These are phyloP conservation scores for Fusarium avenaceum DNA, from an alignment of 2,329 filamentous ascomycete species.

Conservation along the genomic window DNA sequence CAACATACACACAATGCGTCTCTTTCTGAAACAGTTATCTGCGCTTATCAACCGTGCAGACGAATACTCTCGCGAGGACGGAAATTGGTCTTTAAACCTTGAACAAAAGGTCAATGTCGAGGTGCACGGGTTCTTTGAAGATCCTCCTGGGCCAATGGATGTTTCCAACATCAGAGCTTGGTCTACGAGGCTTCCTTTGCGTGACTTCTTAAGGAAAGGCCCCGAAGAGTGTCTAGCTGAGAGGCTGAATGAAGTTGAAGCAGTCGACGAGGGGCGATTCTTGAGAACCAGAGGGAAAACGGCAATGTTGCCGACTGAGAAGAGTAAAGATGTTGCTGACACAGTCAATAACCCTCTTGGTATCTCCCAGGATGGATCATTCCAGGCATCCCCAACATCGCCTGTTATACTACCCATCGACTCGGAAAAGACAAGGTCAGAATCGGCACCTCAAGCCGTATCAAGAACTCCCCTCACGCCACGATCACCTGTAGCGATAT, in stretches of 20 bases:
- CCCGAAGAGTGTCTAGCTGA: slow-evolving; percentile 68
- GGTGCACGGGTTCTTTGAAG: slow-evolving; percentile 70
- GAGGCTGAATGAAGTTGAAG: slow-evolving; percentile 60
- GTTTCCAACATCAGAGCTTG: slow-evolving; percentile 63
- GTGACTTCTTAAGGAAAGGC: slow-evolving; percentile 68
- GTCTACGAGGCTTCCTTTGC: slow-evolving; percentile 64
- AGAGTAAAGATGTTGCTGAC: slow-evolving; percentile 15
- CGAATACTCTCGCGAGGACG: slow-evolving; percentile 46
- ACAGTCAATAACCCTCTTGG: slow-evolving; percentile 52
- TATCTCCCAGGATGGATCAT: slow-evolving; percentile 48
- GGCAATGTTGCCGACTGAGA: slow-evolving; percentile 34
- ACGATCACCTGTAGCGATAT: slow-evolving; percentile 44
- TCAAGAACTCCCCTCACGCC: slow-evolving; percentile 43
- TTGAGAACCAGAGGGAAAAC: slow-evolving; percentile 50
- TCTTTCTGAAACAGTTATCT: slow-evolving; percentile 56
- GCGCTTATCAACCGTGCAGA: slow-evolving; percentile 53
- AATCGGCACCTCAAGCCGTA: slow-evolving; percentile 48
- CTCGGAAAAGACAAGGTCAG: slow-evolving; percentile 39
- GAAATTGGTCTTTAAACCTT: slow-evolving; percentile 63
- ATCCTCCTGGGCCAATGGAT: slow-evolving; percentile 54
- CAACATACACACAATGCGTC: slow-evolving; percentile 62
- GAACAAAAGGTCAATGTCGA: slow-evolving; percentile 69
- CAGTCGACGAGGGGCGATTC: slow-evolving; percentile 50
- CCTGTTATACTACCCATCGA: slow-evolving; percentile 53
- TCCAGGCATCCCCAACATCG: slow-evolving; percentile 46